A percentile compares a stretch with the other conserved stretches of the same genome.
These are phyloP conservation scores for Phytopythium boreale DNA, from an alignment of 352 stramenopile genomes.

Conservation along the genomic window DNA sequence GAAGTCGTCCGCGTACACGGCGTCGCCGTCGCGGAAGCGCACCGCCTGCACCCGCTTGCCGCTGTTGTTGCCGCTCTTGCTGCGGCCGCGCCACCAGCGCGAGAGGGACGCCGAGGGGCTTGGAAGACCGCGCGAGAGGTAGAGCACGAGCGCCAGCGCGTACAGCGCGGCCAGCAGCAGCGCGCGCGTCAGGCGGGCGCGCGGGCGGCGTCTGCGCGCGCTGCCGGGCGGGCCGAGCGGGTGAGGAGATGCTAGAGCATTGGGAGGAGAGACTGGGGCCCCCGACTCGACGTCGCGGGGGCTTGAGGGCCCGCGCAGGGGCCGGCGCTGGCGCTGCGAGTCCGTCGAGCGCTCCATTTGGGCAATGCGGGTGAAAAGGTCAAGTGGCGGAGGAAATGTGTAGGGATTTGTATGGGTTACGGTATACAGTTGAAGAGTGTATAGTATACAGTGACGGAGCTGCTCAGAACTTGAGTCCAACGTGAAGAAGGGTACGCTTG, in stretches of 20 bases:
- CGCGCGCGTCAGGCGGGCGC: neutral
- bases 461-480: constrained; percentile 3
- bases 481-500: neutral
- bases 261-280: neutral
- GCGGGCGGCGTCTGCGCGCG: neutral
- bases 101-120: neutral
- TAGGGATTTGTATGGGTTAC: neutral
- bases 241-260: neutral
- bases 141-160: neutral
- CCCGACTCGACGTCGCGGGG: neutral
- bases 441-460: neutral
- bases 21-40: constrained; percentile 5
- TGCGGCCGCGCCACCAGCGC: neutral
- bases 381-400: neutral
- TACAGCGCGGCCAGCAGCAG: neutral
- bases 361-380: neutral
- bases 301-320: neutral
- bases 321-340: constrained; percentile 5
- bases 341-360: neutral
- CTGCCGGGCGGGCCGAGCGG: neutral
- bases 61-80: neutral
- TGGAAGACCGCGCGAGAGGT: neutral
- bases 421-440: neutral
- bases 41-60: neutral
- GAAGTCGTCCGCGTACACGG: constrained; percentile 6